These are phyloP conservation scores for Yamadazyma spencermartinsiae DNA, from an alignment of 1,139 yeast species.

Conservation along the genomic window DNA sequence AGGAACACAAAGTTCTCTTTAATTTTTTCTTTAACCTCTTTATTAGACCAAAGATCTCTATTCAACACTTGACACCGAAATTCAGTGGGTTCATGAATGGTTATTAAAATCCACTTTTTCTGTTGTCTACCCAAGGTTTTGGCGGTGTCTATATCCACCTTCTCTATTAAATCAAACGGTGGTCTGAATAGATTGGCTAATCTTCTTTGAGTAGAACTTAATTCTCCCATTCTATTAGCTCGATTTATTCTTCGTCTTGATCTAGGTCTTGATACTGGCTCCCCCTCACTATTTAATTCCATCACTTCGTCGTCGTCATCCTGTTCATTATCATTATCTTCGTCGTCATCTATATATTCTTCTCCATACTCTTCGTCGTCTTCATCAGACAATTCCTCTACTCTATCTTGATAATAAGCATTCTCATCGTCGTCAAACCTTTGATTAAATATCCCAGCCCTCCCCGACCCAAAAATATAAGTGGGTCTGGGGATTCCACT, in stretches of 20 bases:
- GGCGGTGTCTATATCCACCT: constrained; percentile 69
- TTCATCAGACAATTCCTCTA: constrained; percentile 14
- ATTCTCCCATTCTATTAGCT: constrained; percentile 28
- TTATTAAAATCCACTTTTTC: constrained; percentile 81
- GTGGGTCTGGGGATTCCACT: constrained; percentile 21
- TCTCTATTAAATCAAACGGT: constrained; percentile 84
- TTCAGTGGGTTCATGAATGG: constrained; percentile 81
- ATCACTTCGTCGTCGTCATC: constrained; percentile 25
- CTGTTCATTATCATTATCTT: constrained; percentile 20
- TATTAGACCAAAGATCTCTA: constrained; percentile 88
- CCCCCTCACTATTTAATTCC: constrained; percentile 34
- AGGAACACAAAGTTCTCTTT: constrained; percentile 72
- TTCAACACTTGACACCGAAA: constrained; percentile 88
- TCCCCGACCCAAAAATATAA: constrained; percentile 44
- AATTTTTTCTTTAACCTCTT: constrained; percentile 63
- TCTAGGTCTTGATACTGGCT: constrained; percentile 18
- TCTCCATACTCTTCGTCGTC: constrained; percentile 20
- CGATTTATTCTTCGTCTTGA: constrained; percentile 34
- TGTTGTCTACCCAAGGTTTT: constrained; percentile 60
- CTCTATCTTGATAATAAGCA: constrained; percentile 23
- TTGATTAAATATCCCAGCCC: constrained; percentile 48
- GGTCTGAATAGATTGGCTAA: constrained; percentile 85
- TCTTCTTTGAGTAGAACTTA: constrained; percentile 66
- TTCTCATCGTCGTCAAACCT: constrained; percentile 37
- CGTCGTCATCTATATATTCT: constrained; percentile 23